phyloP scores from a whole-genome alignment of 768 basidiomycete species.

The Lyophyllum decastes region DNA sequence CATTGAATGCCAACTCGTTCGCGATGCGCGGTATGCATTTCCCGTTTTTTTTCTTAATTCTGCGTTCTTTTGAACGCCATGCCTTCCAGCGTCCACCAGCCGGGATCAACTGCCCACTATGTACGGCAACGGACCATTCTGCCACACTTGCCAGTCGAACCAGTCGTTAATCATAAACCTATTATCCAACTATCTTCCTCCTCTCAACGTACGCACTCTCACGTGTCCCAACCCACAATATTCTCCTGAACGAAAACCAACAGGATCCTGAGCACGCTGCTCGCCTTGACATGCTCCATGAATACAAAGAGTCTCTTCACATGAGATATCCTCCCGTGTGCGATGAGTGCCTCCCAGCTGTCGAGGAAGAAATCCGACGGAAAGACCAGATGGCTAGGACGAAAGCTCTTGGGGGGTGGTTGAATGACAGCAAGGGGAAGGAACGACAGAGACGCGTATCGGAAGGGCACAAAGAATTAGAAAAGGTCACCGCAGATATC shows the following conservation, averaged over 20 bases:
- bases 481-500: conserved; percentile 50
- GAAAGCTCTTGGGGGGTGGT: conserved; percentile 71
- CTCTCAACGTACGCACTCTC: conserved; percentile 59
- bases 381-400: conserved; percentile 84
- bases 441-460: conserved; percentile 53
- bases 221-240: neutral
- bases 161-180: conserved; percentile 86
- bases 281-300: conserved; percentile 63
- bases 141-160: conserved; percentile 89
- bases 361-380: conserved; percentile 78
- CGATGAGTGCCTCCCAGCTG: conserved; percentile 67
- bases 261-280: conserved; percentile 74
- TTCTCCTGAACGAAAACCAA: conserved; percentile 4
- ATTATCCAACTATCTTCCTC: conserved; percentile 85
- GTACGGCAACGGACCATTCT: conserved; percentile 70
- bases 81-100: conserved; percentile 58
- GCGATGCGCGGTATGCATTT: conserved; percentile 62
- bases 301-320: conserved; percentile 76
- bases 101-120: conserved; percentile 68
- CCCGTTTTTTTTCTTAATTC: neutral
- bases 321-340: conserved; percentile 89
- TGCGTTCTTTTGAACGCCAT: neutral
- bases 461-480: conserved; percentile 38
- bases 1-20: conserved; percentile 70
- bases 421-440: conserved; percentile 67